phyloP scores from a whole-genome alignment of 345 rosid genomes.

The Corymbia maculata region DNA sequence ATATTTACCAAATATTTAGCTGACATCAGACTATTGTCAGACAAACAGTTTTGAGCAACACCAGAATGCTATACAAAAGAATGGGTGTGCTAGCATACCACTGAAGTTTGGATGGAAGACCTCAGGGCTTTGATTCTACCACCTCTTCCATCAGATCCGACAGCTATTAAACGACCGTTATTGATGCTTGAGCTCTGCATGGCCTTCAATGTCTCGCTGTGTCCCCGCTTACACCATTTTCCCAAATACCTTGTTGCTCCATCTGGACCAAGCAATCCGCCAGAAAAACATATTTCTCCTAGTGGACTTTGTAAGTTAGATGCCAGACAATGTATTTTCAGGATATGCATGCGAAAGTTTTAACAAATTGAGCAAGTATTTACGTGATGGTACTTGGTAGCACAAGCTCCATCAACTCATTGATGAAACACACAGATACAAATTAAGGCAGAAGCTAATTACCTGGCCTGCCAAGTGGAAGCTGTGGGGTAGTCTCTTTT shows the following conservation, averaged over 20 bases:
- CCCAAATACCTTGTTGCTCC: slow-evolving; percentile 59
- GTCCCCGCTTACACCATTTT: slow-evolving; percentile 84
- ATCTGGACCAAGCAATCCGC: slow-evolving; percentile 70
- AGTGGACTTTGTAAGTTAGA: not conserved
- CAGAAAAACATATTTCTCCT: slow-evolving; percentile 56
- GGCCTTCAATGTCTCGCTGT: slow-evolving; percentile 14
- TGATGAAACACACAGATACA: not conserved
- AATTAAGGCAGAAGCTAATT: slow-evolving; percentile 5
- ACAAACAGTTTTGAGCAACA: not conserved
- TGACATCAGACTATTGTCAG: not conserved
- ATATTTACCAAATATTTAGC: not conserved
- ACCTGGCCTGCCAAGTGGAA: slow-evolving; percentile 42
- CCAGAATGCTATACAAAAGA: not conserved
- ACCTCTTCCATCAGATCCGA: slow-evolving; percentile 92
- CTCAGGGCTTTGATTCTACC: slow-evolving; percentile 75
- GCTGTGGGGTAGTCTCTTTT: slow-evolving; percentile 21
- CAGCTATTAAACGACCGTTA: slow-evolving; percentile 52
- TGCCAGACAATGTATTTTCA: not conserved
- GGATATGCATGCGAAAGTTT: not conserved
- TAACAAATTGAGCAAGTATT: not conserved
- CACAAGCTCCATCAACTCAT: not conserved
- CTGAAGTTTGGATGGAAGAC: slow-evolving; percentile 34
- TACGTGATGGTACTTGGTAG: not conserved
- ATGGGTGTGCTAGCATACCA: slow-evolving; percentile 28
- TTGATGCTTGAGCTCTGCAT: slow-evolving; percentile 14